Evolutionary conservation across 176 grass and related monocot genomes (phyloP).

Genomic region (Cenchrus americanus): DNA sequence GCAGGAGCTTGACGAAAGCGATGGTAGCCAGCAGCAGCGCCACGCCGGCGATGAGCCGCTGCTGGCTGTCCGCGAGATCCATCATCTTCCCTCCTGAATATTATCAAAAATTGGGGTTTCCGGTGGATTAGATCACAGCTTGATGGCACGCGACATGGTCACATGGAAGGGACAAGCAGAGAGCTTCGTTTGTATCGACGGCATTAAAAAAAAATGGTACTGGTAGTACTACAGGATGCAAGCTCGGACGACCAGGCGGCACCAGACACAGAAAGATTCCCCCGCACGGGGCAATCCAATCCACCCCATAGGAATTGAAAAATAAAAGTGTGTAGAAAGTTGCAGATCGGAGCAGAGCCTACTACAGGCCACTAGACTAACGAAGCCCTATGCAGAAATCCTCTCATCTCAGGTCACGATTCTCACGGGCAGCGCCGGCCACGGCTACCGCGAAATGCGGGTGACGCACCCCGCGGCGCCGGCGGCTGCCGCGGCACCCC

Average conservation of each 20-base stretch:
- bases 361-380: neutral
- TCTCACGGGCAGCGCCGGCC: neutral
- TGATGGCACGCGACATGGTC: neutral
- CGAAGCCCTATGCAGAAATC: neutral
- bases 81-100: conserved; percentile 35
- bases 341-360: conserved; percentile 11
- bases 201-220: neutral
- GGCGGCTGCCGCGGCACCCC: too few relatives aligned
- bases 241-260: neutral
- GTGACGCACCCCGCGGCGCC: too few relatives aligned
- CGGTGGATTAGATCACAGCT: neutral
- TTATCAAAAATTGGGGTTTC: neutral
- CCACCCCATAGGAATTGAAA: neutral
- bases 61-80: conserved; percentile 61
- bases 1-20: conserved; percentile 58
- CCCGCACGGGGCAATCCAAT: neutral
- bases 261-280: neutral
- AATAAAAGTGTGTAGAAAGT: neutral
- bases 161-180: neutral
- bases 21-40: conserved; percentile 59
- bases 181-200: conserved; percentile 27
- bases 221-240: neutral
- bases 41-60: conserved; percentile 48
- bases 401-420: neutral
- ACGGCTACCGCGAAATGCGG: too few relatives aligned